Base-by-base conservation (phyloP, 495 filamentous ascomycete species). In the Aspergillus steynii region DNA sequence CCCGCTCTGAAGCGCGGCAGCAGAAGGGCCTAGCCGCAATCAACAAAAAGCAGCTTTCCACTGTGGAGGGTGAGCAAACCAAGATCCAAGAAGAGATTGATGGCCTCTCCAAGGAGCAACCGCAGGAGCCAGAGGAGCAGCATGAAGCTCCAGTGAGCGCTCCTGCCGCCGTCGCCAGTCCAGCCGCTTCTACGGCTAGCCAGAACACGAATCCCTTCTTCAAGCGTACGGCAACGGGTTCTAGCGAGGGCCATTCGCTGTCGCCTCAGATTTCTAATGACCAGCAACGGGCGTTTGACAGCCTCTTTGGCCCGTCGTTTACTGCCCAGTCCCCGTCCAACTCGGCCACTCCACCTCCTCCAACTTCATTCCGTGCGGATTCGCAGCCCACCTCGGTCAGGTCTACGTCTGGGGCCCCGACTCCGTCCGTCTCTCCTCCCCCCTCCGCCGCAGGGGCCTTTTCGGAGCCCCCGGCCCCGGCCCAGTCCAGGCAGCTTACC, bases 11-110 rank as follows among this genome's bases (percentile, higher is more conserved):
- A 63, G 91, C 93, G 46, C 86, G 95, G 26, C 95, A 97, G 70
- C 92, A 97, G 75, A 97, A 96, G 74, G 95, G 95, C 9, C 75
- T 97, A 49, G 95, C 96, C 50, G 92, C 96, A 4, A 98, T 99
- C 75, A 96, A 96, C 77, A 97, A 96, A 78, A 98, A 99, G 77
- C 95, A 99, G 76, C 81, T 97, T 52, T 83, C 89, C 42, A 96
- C 94, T 1, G 88, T 87, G 61, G 96, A 99, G 73, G 84, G 81
- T 32, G 95, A 98, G 67, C 83, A 88, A 15, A 93, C 96, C 48
- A 94, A 90, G 74, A 71, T 95, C 46, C 91, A 92, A 74, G 74
- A 74, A 7, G 92, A 97, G 65, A 88, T 90, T 46, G 87, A 89
- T 31, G 85, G 86, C 29, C 71, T 91, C 42, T 81, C 83, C 34